Base-by-base conservation (phyloP, 2,329 filamentous ascomycete genomes). In the Alternaria ventricosa region DNA sequence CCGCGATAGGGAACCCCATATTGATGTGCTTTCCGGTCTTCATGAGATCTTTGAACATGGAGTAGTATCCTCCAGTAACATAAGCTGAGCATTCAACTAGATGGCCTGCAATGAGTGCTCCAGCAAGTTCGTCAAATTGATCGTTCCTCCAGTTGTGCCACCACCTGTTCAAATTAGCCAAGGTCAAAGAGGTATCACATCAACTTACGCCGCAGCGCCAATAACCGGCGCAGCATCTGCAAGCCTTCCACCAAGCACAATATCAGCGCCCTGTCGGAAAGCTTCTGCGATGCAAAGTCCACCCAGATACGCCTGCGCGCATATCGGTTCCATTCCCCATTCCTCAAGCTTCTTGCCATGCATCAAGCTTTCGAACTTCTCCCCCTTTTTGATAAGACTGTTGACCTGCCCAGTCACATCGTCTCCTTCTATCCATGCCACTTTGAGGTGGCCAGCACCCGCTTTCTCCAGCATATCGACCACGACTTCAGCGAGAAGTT, bases 91-190 rank as follows among this genome's bases (percentile, higher is more conserved):
- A 82, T 46, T 82, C 80, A 8, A 82, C 77, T 10, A 82, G 65
- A 69, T 82, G 80, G 3, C 81, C 81, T 15, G 78, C 79, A 6
- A 83, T 74, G 12, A 82, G 75, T 0, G 81, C 74, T 25, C 62
- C 64, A 7, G 70, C 71, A 3, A 83, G 75, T 60, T 75, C 66
- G 46, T 74, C 65, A 25, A 72, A 69, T n/a, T 84, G 67, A 33
- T 70, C 68, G 22, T 66, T 79, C 1, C 67, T 64, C 87, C 86
- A 88, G 10, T 80, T 75, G 54, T 88, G 82, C 82, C 85, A 88
- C 80, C 82, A 88, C 49, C 82, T 82, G 0, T 2, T 64, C 64
- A 79, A 66, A 51, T 82, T 74, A 51, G 81, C 23, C 1, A 5
- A 33, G n/a, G 5, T 3, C 23, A 10, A 20, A 28, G 12, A 0